Conservation (phyloP, 208 protist genomes). For the Crithidia expoeki region DNA sequence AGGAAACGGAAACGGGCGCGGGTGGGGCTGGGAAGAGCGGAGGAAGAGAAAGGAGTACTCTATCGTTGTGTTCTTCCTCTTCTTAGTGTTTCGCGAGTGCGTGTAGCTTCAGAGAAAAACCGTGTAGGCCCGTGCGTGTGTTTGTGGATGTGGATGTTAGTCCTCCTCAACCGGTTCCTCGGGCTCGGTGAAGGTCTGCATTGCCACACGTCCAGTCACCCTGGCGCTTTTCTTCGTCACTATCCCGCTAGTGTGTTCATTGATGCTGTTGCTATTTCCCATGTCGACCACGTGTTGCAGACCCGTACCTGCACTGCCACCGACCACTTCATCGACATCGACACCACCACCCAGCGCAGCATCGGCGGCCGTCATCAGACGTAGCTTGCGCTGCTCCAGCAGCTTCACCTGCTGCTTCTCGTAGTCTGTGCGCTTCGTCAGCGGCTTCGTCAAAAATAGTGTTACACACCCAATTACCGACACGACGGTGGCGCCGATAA, state of each 20-base stretch:
- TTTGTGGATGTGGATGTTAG: neutral
- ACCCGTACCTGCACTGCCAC: neutral
- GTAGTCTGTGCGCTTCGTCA: constrained; percentile 56
- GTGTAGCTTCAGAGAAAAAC: neutral
- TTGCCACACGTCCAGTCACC: neutral
- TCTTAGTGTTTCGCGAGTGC: neutral
- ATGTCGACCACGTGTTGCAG: neutral
- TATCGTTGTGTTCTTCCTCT: neutral
- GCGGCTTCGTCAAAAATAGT: constrained; percentile 48
- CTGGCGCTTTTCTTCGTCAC: neutral
- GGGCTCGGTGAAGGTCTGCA: neutral
- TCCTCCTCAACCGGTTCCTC: neutral
- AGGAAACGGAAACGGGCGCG: too few relatives aligned
- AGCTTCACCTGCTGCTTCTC: constrained; percentile 37
- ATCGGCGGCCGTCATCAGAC: constrained; percentile 11
- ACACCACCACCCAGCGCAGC: neutral
- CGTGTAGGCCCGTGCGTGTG: neutral
- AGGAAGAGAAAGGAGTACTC: too few relatives aligned
- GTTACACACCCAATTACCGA: constrained; percentile 53
- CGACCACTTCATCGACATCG: too few relatives aligned
- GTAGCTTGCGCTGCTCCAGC: constrained; percentile 27
- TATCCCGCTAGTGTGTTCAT: neutral
- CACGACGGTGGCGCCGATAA: constrained; percentile 66
- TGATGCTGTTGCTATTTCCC: neutral
- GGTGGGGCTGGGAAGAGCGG: too few relatives aligned